A percentile compares a stretch with the other conserved stretches of the same genome.
These are phyloP conservation scores for Penicillium lagena DNA, from an alignment of 495 filamentous ascomycete genomes.

Conservation along the genomic window DNA sequence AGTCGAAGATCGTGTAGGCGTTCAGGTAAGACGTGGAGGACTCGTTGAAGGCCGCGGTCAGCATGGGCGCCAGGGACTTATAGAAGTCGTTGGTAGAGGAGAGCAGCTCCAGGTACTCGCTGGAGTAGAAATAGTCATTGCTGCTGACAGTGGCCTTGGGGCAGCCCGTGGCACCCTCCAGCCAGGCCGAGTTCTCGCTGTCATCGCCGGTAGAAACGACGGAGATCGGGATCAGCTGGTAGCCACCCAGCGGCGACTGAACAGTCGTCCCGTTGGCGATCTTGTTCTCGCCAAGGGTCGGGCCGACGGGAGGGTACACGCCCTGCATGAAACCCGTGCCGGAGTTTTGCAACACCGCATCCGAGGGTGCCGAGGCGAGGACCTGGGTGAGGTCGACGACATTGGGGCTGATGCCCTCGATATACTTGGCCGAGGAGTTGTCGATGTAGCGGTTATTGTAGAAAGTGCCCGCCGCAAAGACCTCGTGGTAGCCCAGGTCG, in stretches of 20 bases:
- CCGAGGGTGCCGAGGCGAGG: constrained; percentile 47
- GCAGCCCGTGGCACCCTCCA: constrained; percentile 54
- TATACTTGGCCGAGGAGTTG: constrained; percentile 39
- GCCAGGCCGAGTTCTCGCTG: constrained; percentile 52
- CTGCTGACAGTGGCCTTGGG: constrained; percentile 58
- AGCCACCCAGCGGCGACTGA: constrained; percentile 50
- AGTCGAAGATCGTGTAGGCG: constrained; percentile 60
- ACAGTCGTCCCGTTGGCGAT: constrained; percentile 48
- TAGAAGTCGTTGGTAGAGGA: constrained; percentile 59
- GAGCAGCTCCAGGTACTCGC: constrained; percentile 47
- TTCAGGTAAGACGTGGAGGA: constrained; percentile 58
- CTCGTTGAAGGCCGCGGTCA: constrained; percentile 51
- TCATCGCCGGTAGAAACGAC: constrained; percentile 32
- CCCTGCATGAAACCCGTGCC: constrained; percentile 54
- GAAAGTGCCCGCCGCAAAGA: constrained; percentile 54
- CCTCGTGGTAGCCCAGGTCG: constrained; percentile 53
- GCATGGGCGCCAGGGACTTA: constrained; percentile 50
- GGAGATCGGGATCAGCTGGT: constrained; percentile 53
- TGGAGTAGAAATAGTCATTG: constrained; percentile 62
- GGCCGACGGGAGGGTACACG: constrained; percentile 54
- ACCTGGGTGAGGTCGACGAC: constrained; percentile 54
- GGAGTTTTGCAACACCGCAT: constrained; percentile 57
- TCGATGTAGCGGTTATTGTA: constrained; percentile 57
- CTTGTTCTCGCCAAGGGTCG: constrained; percentile 20
- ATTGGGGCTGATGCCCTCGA: constrained; percentile 50